phyloP scores from a whole-genome alignment of 225 moss, liverwort and hornwort genomes.

The Marchantia polymorpha region DNA sequence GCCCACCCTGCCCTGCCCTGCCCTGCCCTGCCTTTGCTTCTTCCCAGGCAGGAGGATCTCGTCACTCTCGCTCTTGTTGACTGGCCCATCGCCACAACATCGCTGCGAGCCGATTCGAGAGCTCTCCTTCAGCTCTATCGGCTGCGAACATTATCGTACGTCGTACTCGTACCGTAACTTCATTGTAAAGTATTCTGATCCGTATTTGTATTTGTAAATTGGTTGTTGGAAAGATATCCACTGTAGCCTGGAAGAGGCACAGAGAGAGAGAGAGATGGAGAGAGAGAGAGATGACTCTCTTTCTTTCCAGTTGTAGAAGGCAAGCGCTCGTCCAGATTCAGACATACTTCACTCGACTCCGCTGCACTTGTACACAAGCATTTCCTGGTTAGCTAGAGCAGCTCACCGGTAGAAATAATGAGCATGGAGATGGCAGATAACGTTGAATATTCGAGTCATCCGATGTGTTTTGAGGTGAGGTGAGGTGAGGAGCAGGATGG shows the following conservation, averaged over 20 bases:
- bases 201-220: not conserved
- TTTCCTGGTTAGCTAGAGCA: not conserved
- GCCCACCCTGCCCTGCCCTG: no score
- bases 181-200: no score
- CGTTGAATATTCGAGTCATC: not conserved
- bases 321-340: not conserved
- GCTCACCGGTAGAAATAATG: not conserved
- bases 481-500: no score
- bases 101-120: not conserved
- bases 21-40: no score
- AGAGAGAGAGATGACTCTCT: no score
- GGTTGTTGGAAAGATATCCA: not conserved
- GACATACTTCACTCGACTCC: not conserved
- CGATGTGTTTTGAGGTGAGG: no score
- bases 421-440: not conserved
- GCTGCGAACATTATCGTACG: not conserved
- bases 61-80: slow-evolving; percentile 1
- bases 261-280: no score
- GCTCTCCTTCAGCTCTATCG: not conserved
- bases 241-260: no score
- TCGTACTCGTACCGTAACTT: not conserved
- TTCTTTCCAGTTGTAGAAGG: not conserved
- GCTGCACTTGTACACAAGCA: not conserved
- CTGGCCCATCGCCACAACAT: not conserved
- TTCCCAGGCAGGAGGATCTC: not conserved